Percentiles rank a stretch among this genome's conserved stretches.
Evolutionary conservation across 371 early-diverging fungal genomes (phyloP).

Genomic region (Zychaea mexicana): DNA sequence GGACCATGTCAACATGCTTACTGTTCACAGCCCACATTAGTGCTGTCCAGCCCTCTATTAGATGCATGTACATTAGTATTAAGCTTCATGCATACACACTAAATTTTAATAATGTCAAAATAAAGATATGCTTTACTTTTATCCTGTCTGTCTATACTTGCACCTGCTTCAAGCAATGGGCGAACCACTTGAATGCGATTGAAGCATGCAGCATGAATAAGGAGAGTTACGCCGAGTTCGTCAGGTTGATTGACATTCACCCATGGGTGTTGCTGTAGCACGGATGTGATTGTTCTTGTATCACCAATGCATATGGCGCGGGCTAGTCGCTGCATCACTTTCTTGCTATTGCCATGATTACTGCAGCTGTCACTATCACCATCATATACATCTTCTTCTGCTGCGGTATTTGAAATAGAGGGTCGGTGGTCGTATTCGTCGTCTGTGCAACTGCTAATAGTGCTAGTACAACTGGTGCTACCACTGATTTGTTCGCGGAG

Average conservation of each 20-base stretch:
- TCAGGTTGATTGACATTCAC: background rate
- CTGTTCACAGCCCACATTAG: constrained; percentile 90
- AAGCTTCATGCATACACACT: no score
- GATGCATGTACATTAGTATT: no score
- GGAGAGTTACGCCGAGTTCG: constrained; percentile 65
- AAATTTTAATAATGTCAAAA: background rate
- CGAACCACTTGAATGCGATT: constrained; percentile 70
- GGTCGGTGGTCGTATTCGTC: background rate
- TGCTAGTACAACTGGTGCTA: no score
- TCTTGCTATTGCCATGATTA: background rate
- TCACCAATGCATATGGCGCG: constrained; percentile 31
- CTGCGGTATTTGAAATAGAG: constrained; percentile 1
- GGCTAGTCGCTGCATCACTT: constrained; percentile 1
- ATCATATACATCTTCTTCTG: background rate
- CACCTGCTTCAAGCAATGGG: constrained; percentile 72
- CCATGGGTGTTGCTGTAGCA: constrained; percentile 4
- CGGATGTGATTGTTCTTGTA: constrained; percentile 9
- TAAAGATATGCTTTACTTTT: constrained; percentile 53
- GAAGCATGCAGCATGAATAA: constrained; percentile 88
- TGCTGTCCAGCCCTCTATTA: constrained; percentile 91
- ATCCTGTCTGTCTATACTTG: constrained; percentile 76
- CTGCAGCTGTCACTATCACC: background rate
- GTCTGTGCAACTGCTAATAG: background rate
- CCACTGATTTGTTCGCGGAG: background rate
- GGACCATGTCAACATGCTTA: constrained; percentile 64